Evolutionary conservation across 2,329 filamentous ascomycete genomes (phyloP), one percentile per base, ranked within the genome.

Genomic region (Ploettnerulaceae sp.): DNA sequence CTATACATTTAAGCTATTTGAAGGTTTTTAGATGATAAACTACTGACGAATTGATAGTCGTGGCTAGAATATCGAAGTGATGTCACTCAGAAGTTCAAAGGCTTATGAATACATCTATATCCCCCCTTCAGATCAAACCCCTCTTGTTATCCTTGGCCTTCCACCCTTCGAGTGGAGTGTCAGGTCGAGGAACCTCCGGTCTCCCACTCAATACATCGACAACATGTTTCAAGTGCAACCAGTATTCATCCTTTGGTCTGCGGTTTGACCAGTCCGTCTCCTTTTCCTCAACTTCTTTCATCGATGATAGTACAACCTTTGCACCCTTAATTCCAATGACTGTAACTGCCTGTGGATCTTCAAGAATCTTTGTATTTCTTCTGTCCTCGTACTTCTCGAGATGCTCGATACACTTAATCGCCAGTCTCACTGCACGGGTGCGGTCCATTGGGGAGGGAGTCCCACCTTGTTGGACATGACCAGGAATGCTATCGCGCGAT

Each of bases 391-490:
- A 95, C 17, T 69, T 67, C 69, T 98, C 93, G 3, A 98, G 73
- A 64, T 95, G 89, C 71, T 95, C 82, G 64, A 97, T 86, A 65
- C 89, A 95, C 70, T 90, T 91, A 68, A 97, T 93, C 7, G 90
- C 89, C 61, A 98, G 82, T 40, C 93, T 79, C 18, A 95, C 86
- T 2, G 93, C 91, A 36, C 93, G 82, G 60, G 91, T 90, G 45
- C 93, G 85, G 69, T 98, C 93, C 90, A 98, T 97, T 5, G 93
- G 82, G 2, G 88, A 94, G 0, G 93, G 93, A 33, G 87, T 88
- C 48, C 89, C 89, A 58, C 90, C 90, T 70, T 96, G 91, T 68
- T 96, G 90, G 56, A 95, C 90, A 69, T 96, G 90, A 11, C 90
- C 90, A 0, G 90, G 90, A 40, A 95, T 91, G 57, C 88, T 90